Evolutionary conservation across 495 filamentous ascomycete species (phyloP), one percentile per base, ranked within the genome.

Genomic region (Penicillium fimorum): DNA sequence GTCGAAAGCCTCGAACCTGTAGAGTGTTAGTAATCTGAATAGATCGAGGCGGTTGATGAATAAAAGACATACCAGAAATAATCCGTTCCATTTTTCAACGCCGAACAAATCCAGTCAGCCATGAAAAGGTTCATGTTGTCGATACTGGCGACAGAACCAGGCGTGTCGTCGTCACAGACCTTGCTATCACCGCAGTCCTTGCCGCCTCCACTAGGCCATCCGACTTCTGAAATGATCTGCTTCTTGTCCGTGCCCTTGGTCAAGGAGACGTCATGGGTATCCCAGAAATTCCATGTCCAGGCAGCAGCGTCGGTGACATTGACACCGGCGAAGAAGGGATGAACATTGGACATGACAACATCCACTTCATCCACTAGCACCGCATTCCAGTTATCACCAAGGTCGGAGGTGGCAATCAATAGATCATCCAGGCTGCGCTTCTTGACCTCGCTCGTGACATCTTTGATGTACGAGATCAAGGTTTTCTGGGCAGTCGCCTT

Each of bases 291-390:
- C 79, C 79, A 88, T 4, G 92, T 96, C 94, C 94, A 98, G 24
- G 74, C 74, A 9, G 92, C 84, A 0, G 92, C 93, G 18, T 77
- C 64, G 20, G 82, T 76, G 13, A 82, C 86, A 13, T 78, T 75
- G 42, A 90, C 84, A 50, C 94, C 94, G 4, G 85, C 91, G 63
- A 98, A 98, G 79, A 98, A 97, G 2, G 94, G 94, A 70, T 98
- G 94, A 33, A 97, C 86, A 68, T 98, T 98, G 18, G 90, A 89
- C 93, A 97, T 97, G 66, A 97, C 84, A 57, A 89, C 82, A 61
- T 97, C 94, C 41, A 90, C 87, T 45, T 82, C 76, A 5, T 66
- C 51, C 0, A 89, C 86, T 15, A 98, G 79, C 0, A 76, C 64
- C 2, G 76, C 60, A 3, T 84, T 87, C 94, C 94, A 97, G 65